Conservation (phyloP, 2,329 filamentous ascomycete genomes). For the Monilinia polystroma region DNA sequence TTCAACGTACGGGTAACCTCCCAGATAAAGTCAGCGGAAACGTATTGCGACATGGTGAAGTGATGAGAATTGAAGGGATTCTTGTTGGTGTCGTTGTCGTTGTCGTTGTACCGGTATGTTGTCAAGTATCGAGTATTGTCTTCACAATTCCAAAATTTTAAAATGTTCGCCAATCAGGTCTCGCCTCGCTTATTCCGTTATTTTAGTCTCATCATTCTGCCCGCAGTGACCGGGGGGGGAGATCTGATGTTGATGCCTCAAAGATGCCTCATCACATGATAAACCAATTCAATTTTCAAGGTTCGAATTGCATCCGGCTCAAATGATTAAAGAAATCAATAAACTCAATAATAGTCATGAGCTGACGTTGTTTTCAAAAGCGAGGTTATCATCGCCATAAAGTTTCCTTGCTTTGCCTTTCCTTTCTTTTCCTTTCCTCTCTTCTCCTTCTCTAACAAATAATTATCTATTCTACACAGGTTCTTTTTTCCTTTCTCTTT, state of each 20-base stretch:
- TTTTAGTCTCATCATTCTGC: constrained; percentile 4
- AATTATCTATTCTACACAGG: not conserved
- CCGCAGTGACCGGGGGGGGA: accelerated
- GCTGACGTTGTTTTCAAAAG: constrained; percentile 12
- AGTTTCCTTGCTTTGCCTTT: not conserved
- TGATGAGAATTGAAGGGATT: constrained; percentile 19
- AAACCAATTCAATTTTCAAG: no score
- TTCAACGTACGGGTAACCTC: constrained; percentile 81
- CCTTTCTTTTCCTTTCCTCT: not conserved
- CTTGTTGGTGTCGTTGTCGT: constrained; percentile 13
- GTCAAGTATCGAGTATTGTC: not conserved
- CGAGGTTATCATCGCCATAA: constrained; percentile 3
- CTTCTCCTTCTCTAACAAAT: not conserved
- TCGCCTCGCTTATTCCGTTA: constrained; percentile 18
- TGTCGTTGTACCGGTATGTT: not conserved
- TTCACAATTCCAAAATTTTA: not conserved
- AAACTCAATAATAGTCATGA: not conserved
- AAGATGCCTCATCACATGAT: not conserved
- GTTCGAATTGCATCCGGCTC: not conserved
- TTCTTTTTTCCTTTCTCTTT: not conserved
- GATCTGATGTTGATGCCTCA: not conserved
- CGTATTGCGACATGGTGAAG: constrained; percentile 55
- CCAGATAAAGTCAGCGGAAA: constrained; percentile 92
- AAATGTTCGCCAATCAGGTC: constrained; percentile 23
- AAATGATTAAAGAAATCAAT: constrained; percentile 3